Evolutionary conservation across 257 asterid species (phyloP).

Genomic region (Ocimum tenuiflorum): DNA sequence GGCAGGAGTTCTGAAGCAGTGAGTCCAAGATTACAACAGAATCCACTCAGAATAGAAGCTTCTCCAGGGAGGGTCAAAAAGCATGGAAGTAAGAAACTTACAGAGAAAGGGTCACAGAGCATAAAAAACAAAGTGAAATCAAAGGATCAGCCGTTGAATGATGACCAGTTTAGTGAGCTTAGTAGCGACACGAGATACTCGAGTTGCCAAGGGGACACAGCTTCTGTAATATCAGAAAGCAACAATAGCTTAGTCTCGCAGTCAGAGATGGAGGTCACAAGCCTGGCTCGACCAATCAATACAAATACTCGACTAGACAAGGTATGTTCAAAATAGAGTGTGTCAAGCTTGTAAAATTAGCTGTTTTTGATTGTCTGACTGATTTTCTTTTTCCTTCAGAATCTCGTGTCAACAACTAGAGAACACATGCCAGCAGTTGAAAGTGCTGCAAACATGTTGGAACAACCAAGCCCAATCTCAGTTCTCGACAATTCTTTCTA

Average conservation of each 20-base stretch:
- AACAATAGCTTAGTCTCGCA: slow-evolving; percentile 55
- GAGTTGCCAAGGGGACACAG: slow-evolving; percentile 56
- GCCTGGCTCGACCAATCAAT: slow-evolving; percentile 33
- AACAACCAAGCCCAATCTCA: slow-evolving; percentile 95
- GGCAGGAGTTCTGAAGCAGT: slow-evolving; percentile 38
- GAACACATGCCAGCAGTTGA: slow-evolving; percentile 43
- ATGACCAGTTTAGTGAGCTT: slow-evolving; percentile 42
- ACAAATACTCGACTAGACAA: slow-evolving; percentile 30
- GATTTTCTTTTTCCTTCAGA: slow-evolving; percentile 33
- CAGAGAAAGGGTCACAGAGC: slow-evolving; percentile 31
- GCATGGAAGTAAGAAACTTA: slow-evolving; percentile 26
- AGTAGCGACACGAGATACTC: slow-evolving; percentile 43
- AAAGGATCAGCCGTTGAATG: slow-evolving; percentile 31
- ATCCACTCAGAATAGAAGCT: slow-evolving; percentile 26
- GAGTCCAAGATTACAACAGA: slow-evolving; percentile 54
- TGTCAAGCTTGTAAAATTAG: slow-evolving; percentile 7
- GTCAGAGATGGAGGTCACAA: slow-evolving; percentile 51
- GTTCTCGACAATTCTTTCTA: slow-evolving; percentile 74
- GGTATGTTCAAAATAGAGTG: slow-evolving; percentile 32
- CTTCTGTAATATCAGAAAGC: slow-evolving; percentile 70
- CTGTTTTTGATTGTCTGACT: slow-evolving; percentile 24
- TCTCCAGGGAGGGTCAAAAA: slow-evolving; percentile 33
- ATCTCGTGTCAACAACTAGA: slow-evolving; percentile 31
- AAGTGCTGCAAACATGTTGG: slow-evolving; percentile 38
- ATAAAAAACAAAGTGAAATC: slow-evolving; percentile 36